These are phyloP conservation scores for Alternaria consortialis DNA, from an alignment of 2,329 filamentous ascomycete species.

Conservation along the genomic window DNA sequence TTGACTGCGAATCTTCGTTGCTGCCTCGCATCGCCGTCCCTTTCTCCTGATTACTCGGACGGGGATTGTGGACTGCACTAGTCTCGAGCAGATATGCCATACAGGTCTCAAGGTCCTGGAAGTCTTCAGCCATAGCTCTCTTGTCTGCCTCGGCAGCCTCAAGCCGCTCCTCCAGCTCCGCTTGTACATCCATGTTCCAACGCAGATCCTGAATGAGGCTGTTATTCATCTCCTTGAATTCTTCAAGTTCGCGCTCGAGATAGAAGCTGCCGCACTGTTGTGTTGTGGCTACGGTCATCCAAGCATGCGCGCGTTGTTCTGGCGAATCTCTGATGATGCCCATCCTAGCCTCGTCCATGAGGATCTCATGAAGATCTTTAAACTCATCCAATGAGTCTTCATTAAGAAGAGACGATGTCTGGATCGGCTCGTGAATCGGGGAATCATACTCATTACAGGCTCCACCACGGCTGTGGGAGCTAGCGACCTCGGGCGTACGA, in stretches of 20 bases:
- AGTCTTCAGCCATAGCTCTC: background rate
- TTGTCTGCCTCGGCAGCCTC: slow-evolving; percentile 3
- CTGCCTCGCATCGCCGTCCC: background rate
- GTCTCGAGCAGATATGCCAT: background rate
- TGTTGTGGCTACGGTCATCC: slow-evolving; percentile 4
- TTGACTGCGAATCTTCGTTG: background rate
- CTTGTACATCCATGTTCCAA: slow-evolving; percentile 16
- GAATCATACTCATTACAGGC: background rate
- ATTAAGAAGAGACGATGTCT: background rate
- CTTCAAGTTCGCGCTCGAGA: slow-evolving; percentile 16
- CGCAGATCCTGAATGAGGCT: slow-evolving; percentile 13
- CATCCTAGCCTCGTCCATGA: slow-evolving; percentile 1
- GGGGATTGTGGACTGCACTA: background rate
- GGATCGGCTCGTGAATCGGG: background rate
- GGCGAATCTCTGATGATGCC: background rate
- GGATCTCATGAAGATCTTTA: background rate
- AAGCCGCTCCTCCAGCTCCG: slow-evolving; percentile 4
- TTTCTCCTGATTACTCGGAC: no score
- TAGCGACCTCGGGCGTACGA: background rate
- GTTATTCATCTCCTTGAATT: slow-evolving; percentile 6
- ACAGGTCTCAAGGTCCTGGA: background rate
- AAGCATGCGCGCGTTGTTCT: background rate
- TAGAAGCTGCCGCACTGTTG: slow-evolving; percentile 11
- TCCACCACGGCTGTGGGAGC: background rate
- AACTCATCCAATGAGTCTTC: background rate